Evolutionary conservation across 2,329 filamentous ascomycete genomes (phyloP).

Genomic region (Chrysosporium keratinophilum): DNA sequence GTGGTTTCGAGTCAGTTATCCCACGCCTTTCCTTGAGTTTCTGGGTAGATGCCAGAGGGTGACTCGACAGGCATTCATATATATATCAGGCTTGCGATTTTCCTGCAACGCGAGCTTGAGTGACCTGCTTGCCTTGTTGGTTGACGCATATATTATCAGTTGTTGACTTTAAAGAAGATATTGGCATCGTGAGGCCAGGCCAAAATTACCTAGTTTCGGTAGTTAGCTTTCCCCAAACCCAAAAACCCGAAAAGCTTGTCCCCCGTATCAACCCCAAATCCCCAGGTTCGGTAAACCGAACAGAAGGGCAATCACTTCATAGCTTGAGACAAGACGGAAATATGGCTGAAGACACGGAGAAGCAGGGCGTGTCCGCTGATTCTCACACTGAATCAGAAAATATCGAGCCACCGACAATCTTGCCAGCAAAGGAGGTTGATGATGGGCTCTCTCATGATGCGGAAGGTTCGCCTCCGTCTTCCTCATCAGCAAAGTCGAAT

Average conservation of each 20-base stretch:
- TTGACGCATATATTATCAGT: too few relatives aligned
- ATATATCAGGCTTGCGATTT: too few relatives aligned
- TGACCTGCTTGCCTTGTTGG: too few relatives aligned
- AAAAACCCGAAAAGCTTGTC: not conserved
- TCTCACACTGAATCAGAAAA: not conserved
- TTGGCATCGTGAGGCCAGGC: too few relatives aligned
- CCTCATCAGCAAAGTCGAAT: constrained; percentile 4
- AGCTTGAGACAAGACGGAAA: not conserved
- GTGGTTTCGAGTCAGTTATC: too few relatives aligned
- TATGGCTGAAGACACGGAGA: not conserved
- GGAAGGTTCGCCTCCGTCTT: not conserved
- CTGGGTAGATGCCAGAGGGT: too few relatives aligned
- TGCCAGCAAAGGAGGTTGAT: not conserved
- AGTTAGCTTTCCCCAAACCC: not conserved
- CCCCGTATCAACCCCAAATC: not conserved
- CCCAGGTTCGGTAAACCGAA: not conserved
- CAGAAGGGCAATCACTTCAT: not conserved
- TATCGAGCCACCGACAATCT: not conserved
- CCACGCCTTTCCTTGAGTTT: too few relatives aligned
- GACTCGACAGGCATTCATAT: too few relatives aligned
- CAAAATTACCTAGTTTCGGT: too few relatives aligned
- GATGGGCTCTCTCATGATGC: not conserved
- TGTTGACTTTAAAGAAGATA: too few relatives aligned
- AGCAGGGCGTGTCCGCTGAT: not conserved
- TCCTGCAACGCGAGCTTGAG: too few relatives aligned